Percentiles rank a stretch among this genome's conserved stretches.
Conservation (phyloP, 73 alveolate species). For the Tetrahymena elliotti region DNA sequence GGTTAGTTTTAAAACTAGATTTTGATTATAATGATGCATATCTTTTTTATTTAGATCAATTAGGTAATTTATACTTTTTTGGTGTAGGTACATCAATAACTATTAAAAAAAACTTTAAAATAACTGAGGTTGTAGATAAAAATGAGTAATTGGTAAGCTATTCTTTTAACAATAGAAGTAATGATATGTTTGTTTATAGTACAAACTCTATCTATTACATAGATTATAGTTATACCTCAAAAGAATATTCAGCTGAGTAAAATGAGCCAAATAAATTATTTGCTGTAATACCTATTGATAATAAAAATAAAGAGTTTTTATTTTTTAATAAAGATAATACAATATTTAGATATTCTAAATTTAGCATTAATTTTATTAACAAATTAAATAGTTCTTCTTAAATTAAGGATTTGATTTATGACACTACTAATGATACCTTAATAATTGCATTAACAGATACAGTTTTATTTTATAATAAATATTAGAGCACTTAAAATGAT, state of each 20-base stretch:
- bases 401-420: not conserved
- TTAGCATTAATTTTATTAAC: not conserved
- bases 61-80: not conserved
- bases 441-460: not conserved
- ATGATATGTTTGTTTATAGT: not conserved
- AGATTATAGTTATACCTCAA: not conserved
- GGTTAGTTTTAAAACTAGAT: not conserved
- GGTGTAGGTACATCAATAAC: not conserved
- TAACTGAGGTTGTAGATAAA: not conserved
- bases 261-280: not conserved
- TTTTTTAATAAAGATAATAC: not conserved
- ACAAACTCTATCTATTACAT: not conserved
- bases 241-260: not conserved
- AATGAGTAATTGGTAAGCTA: not conserved
- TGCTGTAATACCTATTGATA: not conserved
- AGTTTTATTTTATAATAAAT: too few relatives aligned
- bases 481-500: too few relatives aligned
- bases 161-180: too few relatives aligned
- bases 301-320: too few relatives aligned
- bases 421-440: not conserved
- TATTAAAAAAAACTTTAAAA: too few relatives aligned
- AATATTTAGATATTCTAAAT: not conserved
- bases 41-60: not conserved
- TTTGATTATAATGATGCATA: not conserved
- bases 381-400: not conserved